Base-by-base conservation (phyloP, 768 basidiomycete genomes). In the Aureoboletus auriporus region DNA sequence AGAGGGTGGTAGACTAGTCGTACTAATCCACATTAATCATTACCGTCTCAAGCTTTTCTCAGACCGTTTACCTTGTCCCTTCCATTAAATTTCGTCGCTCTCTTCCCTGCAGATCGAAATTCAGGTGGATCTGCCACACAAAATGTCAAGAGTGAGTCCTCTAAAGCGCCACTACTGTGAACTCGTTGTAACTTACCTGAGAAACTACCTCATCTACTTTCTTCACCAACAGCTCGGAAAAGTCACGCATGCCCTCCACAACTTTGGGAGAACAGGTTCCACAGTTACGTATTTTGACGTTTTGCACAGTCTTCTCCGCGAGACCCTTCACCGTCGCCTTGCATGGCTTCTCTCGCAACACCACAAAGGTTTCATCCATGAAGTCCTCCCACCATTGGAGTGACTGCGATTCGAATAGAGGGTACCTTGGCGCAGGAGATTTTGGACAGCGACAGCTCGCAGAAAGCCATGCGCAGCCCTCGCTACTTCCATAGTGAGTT, bases 311-410 rank as follows among this genome's bases (percentile, higher is more conserved):
- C 1, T 42, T 35, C 30, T 62, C 47, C 12, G 28, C 42, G 20
- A 1, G 30, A 14, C 26, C 7, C 14, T 29, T 23, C 3, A 64
- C 31, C 1, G 45, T 51, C 26, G 31, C 49, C 10, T 41, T 48
- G 37, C 53, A 64, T 1, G 63, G 54, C 29, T 27, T 60, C 17
- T 60, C 56, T 23, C 42, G 49, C 40, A 66, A 41, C 10, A 20
- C 53, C 5, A 13, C 4, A 23, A 52, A 58, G 0, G 40, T 47
- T 17, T 42, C 38, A 6, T 50, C 46, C 62, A 63, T 48, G 33
- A 56, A 65, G 11, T 49, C 28, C 4, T 50, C 44, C 63, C 63
- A 64, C 63, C 58, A 62, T 5, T 45, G 27, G n/a, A 45, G 36
- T n/a, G 46, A 14, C 5, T 2, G 0, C 4, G 0, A 0, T 9